Percentiles rank a stretch among this genome's conserved stretches.
Evolutionary conservation across 2,329 filamentous ascomycete species (phyloP).

Genomic region (Didymella pomorum): DNA sequence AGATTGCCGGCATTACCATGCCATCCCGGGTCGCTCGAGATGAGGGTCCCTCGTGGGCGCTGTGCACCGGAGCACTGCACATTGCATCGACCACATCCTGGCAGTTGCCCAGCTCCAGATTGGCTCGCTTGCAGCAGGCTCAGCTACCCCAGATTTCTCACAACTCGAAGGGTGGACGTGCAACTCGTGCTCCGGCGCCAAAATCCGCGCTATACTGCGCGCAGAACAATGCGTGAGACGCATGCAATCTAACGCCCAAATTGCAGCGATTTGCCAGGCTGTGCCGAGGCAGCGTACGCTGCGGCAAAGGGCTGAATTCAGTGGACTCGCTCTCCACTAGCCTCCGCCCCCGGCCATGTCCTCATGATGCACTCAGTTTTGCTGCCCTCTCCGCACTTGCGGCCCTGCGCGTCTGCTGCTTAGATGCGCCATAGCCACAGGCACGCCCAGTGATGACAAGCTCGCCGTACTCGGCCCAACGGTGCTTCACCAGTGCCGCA

Average conservation of each 20-base stretch:
- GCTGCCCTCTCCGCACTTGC: constrained; percentile 25
- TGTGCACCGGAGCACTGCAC: constrained; percentile 15
- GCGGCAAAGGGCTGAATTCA: constrained; percentile 10
- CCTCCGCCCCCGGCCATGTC: constrained; percentile 24
- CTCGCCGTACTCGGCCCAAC: constrained; percentile 19
- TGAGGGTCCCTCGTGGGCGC: constrained; percentile 28
- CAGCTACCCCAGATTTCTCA: constrained; percentile 45
- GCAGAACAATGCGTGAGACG: constrained; percentile 28
- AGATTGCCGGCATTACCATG: neutral
- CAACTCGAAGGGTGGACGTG: constrained; percentile 28
- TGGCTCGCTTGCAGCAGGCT: constrained; percentile 31
- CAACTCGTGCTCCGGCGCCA: constrained; percentile 33
- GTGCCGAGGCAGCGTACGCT: constrained; percentile 30
- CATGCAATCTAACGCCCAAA: constrained; percentile 37
- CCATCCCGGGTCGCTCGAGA: constrained; percentile 21
- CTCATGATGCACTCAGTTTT: constrained; percentile 29
- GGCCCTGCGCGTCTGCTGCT: constrained; percentile 13
- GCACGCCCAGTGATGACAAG: constrained; percentile 6
- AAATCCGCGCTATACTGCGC: constrained; percentile 23
- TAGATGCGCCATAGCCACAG: constrained; percentile 17
- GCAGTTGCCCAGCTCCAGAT: constrained; percentile 25
- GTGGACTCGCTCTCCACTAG: constrained; percentile 15
- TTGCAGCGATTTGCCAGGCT: constrained; percentile 26
- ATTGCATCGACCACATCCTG: constrained; percentile 20
- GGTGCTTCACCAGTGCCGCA: constrained; percentile 24